Base-by-base conservation (phyloP, 176 grass and related monocot species). In the Phoenix roebelenii region DNA sequence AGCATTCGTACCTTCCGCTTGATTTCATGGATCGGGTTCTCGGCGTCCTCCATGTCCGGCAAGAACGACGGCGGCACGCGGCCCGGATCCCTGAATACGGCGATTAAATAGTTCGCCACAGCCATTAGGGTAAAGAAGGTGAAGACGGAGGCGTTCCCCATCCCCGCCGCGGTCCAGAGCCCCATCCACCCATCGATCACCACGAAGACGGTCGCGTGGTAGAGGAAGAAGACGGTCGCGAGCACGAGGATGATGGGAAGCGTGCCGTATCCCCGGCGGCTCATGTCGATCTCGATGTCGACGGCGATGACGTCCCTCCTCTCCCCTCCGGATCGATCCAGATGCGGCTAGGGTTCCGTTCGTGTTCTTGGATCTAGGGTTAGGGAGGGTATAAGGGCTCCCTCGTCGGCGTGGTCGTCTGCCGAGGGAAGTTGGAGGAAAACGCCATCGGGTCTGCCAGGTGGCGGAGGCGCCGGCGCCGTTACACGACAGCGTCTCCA, bases 151-250 rank as follows among this genome's bases (percentile, higher is more conserved):
- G 58, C 81, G 81, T 97, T 97, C 69, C 87, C 87, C 50, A 88
- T 55, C 61, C 93, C 87, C 3, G 78, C 56, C 0, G 87, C 84
- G 22, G 87, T 92, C 51, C 69, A 17, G 48, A 92, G 78, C 15
- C 84, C 86, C 18, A 92, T 76, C 87, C 87, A 92, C 25, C 53
- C 69, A 3, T 85, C 80, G 66, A 97, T 76, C 54, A 86, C 87
- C 48, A 88, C 61, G 76, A 97, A 91, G 50, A 97, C 93, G 52
- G 84, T 77, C 7, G 87, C 83, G 84, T 76, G 88, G 87, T 97
- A 97, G 68, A 92, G 66, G 63, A 88, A 98, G 7, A 62, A 74
- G 52, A 98, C 85, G 56, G 81, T 65, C 30, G 77, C 79, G 73
- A 98, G 63, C 60, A 98, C 93, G 65, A 85, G 59, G 54, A 98